phyloP scores from a whole-genome alignment of 306 rosid genomes.

The Castanea mollissima region DNA sequence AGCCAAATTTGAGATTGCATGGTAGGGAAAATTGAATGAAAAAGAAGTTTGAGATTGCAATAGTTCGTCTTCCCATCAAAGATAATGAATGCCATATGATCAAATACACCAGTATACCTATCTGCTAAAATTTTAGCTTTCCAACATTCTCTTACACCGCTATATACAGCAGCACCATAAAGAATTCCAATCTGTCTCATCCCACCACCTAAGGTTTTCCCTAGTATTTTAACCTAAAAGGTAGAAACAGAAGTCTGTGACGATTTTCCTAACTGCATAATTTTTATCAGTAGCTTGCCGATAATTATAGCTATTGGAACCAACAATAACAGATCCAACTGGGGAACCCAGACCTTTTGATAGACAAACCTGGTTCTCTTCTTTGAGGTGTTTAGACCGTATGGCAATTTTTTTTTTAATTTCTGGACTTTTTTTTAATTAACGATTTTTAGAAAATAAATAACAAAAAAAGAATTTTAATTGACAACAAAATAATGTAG shows the following conservation, averaged over 20 bases:
- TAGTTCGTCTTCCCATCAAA: background rate
- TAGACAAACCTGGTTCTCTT: conserved; percentile 62
- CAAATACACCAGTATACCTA: conserved; percentile 32
- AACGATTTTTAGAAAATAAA: too few species aligned
- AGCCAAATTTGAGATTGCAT: too few species aligned
- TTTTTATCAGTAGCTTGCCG: conserved; percentile 49
- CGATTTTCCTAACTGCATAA: background rate
- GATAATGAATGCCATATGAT: background rate
- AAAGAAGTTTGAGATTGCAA: too few species aligned
- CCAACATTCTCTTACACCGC: conserved; percentile 66
- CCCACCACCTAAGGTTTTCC: conserved; percentile 93
- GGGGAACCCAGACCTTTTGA: conserved; percentile 98
- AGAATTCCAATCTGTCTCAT: conserved; percentile 90
- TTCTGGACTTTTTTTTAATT: too few species aligned
- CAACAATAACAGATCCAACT: conserved; percentile 82
- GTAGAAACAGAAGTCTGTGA: background rate
- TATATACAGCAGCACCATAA: conserved; percentile 76
- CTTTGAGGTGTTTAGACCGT: too few species aligned
- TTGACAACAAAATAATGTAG: too few species aligned
- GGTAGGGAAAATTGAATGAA: too few species aligned
- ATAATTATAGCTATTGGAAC: conserved; percentile 62
- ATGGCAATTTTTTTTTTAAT: too few species aligned
- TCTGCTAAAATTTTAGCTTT: conserved; percentile 61
- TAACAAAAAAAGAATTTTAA: too few species aligned
- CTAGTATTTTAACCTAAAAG: conserved; percentile 69